phyloP scores from a whole-genome alignment of 768 basidiomycete species.

The Lentinula boryana region DNA sequence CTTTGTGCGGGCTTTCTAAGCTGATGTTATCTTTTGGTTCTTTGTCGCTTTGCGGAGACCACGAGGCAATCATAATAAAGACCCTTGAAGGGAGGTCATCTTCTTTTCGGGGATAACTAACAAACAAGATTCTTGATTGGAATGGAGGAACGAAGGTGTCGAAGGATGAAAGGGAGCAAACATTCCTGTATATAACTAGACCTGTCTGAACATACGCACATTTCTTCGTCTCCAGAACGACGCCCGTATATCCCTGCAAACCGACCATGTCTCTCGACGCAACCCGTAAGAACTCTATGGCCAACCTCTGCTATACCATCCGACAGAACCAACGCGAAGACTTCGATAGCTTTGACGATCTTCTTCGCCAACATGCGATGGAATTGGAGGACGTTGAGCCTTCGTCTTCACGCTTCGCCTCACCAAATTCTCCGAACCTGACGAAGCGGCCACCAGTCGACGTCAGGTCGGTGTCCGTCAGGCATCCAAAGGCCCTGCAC shows the following conservation, averaged over 20 bases:
- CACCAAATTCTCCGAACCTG: background rate
- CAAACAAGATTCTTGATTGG: background rate
- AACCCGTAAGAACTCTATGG: background rate
- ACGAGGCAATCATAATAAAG: background rate
- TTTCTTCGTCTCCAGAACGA: background rate
- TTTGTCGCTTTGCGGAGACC: background rate
- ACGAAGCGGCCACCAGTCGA: background rate
- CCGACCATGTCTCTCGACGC: background rate
- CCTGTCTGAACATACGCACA: background rate
- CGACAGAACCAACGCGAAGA: background rate
- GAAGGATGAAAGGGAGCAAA: background rate
- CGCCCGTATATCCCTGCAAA: background rate
- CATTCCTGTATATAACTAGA: background rate
- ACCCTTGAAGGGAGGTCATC: too few species aligned
- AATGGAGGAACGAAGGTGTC: background rate
- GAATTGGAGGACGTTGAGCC: background rate
- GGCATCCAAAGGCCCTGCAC: background rate
- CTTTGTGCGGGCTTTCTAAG: background rate
- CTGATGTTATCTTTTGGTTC: background rate
- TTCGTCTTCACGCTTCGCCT: background rate
- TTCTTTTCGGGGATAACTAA: slow-evolving; percentile 1
- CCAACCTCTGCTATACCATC: slow-evolving; percentile 1
- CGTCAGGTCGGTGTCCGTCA: background rate
- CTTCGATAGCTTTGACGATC: background rate
- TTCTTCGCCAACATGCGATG: background rate